Conservation (phyloP, 768 basidiomycete species). For the Scleroderma bovista region DNA sequence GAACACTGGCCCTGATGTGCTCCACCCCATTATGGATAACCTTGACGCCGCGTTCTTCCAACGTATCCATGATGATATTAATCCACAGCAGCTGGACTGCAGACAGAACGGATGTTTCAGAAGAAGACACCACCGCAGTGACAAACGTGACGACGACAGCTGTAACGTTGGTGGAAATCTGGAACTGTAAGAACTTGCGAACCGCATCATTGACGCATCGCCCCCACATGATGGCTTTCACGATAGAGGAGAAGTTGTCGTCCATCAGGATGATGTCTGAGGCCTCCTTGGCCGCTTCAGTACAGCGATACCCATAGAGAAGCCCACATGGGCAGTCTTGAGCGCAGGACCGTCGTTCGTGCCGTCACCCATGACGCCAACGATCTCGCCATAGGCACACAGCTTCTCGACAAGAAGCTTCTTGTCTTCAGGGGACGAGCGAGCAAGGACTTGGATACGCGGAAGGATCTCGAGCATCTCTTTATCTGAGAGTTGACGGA, state of each 20-base stretch:
- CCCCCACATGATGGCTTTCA: slow-evolving; percentile 98
- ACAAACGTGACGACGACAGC: slow-evolving; percentile 93
- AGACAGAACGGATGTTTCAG: slow-evolving; percentile 81
- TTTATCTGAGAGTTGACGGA: slow-evolving; percentile 65
- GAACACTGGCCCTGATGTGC: slow-evolving; percentile 91
- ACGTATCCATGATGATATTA: slow-evolving; percentile 98
- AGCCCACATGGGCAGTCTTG: slow-evolving; percentile 93
- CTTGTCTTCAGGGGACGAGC: slow-evolving; percentile 97
- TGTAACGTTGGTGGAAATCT: slow-evolving; percentile 89
- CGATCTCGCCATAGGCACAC: slow-evolving; percentile 81
- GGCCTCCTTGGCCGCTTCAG: slow-evolving; percentile 98
- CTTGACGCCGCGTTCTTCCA: too few relatives aligned
- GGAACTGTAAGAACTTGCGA: slow-evolving; percentile 96
- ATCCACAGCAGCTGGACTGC: slow-evolving; percentile 98
- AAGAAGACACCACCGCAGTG: slow-evolving; percentile 72
- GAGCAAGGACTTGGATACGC: slow-evolving; percentile 91
- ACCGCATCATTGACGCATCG: slow-evolving; percentile 98
- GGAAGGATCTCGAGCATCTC: slow-evolving; percentile 84
- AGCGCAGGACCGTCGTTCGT: slow-evolving; percentile 97
- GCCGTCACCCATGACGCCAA: slow-evolving; percentile 96
- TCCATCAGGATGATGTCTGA: slow-evolving; percentile 99
- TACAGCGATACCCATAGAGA: slow-evolving; percentile 94
- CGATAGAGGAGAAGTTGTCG: slow-evolving; percentile 93
- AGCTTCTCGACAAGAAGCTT: slow-evolving; percentile 86
- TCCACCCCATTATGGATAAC: too few relatives aligned